Evolutionary conservation across 208 protist species (phyloP), one percentile per base, ranked within the genome.

Genomic region (Blechomonas ayalai): DNA sequence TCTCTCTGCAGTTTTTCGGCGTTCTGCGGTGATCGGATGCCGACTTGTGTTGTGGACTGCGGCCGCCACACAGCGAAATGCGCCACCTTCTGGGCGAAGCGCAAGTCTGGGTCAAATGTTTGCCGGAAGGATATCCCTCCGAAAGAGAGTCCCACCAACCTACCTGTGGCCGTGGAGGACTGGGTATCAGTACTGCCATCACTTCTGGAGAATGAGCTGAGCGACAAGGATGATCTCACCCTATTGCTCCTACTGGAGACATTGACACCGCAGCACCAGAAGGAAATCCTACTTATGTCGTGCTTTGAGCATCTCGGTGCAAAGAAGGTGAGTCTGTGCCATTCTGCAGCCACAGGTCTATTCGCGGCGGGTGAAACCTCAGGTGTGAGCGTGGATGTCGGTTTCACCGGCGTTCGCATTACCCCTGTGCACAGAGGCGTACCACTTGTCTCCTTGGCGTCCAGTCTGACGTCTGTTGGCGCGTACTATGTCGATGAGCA

Each of bases 321-420:
- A 19, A 73, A 78, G 38, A 29, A 51, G 10, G 72, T 81, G 10
- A 70, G 55, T 28, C 18, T 89, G 8, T 54, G 64, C 27, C 81
- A 78, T 58, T 50, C 65, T 2, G 60, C 77, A 7, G 60, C 65
- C 20, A 49, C 74, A 0, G 67, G 74, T 4, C 73, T 88, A 7
- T 89, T 81, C 59, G 69, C 74, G 13, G 67, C 56, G 0, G 84
- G 77, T 5, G 64, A 77, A 29, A 84, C 67, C 12, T 81, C 76
- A 8, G 84, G 84, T 2, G 52, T 90, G 8, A 44, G 51, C 29
- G 61, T 88, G 0, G 84, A 92, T 48, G 26, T 90, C 13, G 84
- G 84, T 25, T 83, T 82, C 52, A 44, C 59, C 28, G 66, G 65
- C 6, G 80, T 79, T 4, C 72, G 75, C 19, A 33, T 82, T 13